Evolutionary conservation across 2,329 filamentous ascomycete species (phyloP).

Genomic region (Aspergillus alliaceus): DNA sequence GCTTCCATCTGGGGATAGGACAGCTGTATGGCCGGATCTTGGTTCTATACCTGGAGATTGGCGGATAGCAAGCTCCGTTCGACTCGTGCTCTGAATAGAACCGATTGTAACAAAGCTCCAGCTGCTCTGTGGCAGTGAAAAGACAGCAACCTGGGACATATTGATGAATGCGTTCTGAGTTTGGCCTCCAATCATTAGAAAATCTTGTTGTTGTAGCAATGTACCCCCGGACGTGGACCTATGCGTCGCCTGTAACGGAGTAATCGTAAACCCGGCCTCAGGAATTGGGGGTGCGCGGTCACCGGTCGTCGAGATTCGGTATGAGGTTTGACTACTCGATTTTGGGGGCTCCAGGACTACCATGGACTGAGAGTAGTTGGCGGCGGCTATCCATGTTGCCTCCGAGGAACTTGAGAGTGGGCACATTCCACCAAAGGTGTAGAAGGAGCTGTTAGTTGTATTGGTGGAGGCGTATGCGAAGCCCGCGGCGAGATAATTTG

Average conservation of each 20-base stretch:
- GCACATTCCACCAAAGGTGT: slow-evolving; percentile 91
- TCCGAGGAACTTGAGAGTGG: slow-evolving; percentile 49
- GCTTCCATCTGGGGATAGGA: slow-evolving; percentile 75
- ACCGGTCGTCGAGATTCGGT: slow-evolving; percentile 49
- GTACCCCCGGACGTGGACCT: slow-evolving; percentile 64
- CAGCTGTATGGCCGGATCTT: slow-evolving; percentile 83
- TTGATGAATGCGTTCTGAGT: slow-evolving; percentile 84
- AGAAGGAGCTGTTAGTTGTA: slow-evolving; percentile 54
- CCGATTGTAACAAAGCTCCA: slow-evolving; percentile 80
- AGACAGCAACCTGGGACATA: slow-evolving; percentile 87
- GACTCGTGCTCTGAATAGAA: slow-evolving; percentile 39
- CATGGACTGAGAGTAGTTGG: slow-evolving; percentile 80
- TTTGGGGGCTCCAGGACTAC: slow-evolving; percentile 51
- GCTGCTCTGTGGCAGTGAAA: slow-evolving; percentile 78
- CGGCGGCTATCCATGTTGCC: slow-evolving; percentile 64
- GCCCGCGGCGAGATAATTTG: slow-evolving; percentile 60
- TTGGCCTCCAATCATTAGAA: slow-evolving; percentile 82
- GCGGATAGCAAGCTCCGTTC: slow-evolving; percentile 58
- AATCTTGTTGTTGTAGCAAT: slow-evolving; percentile 72
- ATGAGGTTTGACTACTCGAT: slow-evolving; percentile 26
- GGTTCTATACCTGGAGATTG: slow-evolving; percentile 65
- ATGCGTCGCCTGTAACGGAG: slow-evolving; percentile 68
- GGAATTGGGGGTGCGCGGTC: slow-evolving; percentile 67
- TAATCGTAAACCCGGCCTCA: slow-evolving; percentile 85
- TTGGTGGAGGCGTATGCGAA: slow-evolving; percentile 65